Evolutionary conservation across 257 asterid genomes (phyloP).

Genomic region (Fraxinus americana): DNA sequence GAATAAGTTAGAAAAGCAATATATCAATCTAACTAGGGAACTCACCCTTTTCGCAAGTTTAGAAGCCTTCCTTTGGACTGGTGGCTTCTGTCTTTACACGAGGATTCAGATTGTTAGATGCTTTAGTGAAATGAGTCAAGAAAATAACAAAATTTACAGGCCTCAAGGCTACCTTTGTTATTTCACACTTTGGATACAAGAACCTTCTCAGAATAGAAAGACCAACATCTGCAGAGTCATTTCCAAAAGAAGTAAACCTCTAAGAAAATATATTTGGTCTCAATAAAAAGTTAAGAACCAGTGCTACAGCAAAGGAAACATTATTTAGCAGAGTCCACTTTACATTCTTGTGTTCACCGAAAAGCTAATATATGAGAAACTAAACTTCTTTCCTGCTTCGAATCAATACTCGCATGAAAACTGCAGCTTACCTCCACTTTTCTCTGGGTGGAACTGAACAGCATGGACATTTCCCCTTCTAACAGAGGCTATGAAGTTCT

Average conservation of each 20-base stretch:
- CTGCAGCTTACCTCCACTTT: constrained; percentile 78
- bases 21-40: constrained; percentile 9
- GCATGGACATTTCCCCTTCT: constrained; percentile 91
- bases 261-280: neutral
- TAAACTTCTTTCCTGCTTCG: constrained; percentile 4
- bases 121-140: constrained; percentile 16
- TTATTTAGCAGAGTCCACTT: neutral
- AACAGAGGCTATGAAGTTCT: constrained; percentile 76
- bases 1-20: neutral
- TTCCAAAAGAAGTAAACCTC: constrained; percentile 12
- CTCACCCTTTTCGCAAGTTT: constrained; percentile 96
- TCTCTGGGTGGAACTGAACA: constrained; percentile 98
- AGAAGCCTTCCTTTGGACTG: constrained; percentile 66
- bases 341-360: neutral
- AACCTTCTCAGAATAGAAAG: constrained; percentile 86
- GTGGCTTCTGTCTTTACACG: constrained; percentile 72
- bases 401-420: constrained; percentile 5
- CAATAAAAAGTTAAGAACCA: neutral
- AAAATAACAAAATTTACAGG: constrained; percentile 21
- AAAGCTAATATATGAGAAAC: neutral
- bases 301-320: neutral
- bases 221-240: constrained; percentile 69
- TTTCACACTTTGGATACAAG: constrained; percentile 57
- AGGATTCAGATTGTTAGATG: constrained; percentile 48
- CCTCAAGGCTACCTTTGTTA: constrained; percentile 54